Percentiles rank a stretch among this genome's conserved stretches.
Evolutionary conservation across 2,329 filamentous ascomycete genomes (phyloP).

Genomic region (Polytolypa hystricis): DNA sequence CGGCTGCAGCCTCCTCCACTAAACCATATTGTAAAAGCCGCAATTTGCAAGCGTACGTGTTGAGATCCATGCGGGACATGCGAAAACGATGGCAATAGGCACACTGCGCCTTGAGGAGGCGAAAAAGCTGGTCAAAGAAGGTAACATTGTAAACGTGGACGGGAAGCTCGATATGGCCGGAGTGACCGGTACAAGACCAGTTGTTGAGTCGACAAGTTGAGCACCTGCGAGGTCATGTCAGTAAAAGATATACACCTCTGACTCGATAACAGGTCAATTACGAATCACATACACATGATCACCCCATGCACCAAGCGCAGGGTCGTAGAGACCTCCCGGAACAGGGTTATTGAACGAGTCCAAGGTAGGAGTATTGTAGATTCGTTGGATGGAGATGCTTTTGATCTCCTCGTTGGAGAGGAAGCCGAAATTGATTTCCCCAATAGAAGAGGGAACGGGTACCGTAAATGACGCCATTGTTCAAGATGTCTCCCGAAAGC

Average conservation of each 20-base stretch:
- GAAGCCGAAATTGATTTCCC: conserved; percentile 81
- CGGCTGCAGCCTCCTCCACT: conserved; percentile 52
- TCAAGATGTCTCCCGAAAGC: too few relatives aligned
- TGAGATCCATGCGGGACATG: conserved; percentile 63
- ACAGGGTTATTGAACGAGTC: conserved; percentile 83
- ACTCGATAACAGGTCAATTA: conserved; percentile 6
- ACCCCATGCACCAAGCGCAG: conserved; percentile 79
- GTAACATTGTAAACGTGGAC: conserved; percentile 92
- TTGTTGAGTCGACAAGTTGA: conserved; percentile 81
- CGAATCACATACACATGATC: conserved; percentile 58
- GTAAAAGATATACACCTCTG: conserved; percentile 10
- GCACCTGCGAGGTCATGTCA: conserved; percentile 48
- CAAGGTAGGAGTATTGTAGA: conserved; percentile 89
- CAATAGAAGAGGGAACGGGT: conserved; percentile 71
- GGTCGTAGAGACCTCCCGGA: conserved; percentile 83
- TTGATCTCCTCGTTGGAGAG: conserved; percentile 74
- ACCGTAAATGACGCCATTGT: conserved; percentile 46
- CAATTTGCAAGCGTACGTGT: conserved; percentile 72
- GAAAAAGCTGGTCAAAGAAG: conserved; percentile 84
- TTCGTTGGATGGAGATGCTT: conserved; percentile 81
- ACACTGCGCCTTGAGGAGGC: conserved; percentile 76
- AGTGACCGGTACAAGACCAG: conserved; percentile 77
- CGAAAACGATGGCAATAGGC: conserved; percentile 82
- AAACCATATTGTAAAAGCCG: conserved; percentile 77
- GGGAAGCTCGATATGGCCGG: conserved; percentile 89